Evolutionary conservation across 768 basidiomycete species (phyloP).

Genomic region (Mycena maculata): DNA sequence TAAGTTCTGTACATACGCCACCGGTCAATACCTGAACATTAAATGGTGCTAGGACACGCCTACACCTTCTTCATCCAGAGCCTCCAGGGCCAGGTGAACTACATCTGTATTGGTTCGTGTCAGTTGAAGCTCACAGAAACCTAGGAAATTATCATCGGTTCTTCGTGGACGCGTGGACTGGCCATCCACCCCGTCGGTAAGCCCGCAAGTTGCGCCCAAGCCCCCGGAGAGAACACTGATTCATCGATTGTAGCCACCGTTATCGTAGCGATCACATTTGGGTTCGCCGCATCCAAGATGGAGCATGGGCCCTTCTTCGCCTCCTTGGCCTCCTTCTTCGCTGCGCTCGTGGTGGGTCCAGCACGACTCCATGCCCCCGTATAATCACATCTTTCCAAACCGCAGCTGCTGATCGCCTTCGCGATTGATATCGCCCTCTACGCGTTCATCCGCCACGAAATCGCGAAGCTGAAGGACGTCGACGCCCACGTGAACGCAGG

Average conservation of each 20-base stretch:
- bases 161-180: slow-evolving; percentile 36
- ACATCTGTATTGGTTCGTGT: too few species aligned
- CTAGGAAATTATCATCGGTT: slow-evolving; percentile 18
- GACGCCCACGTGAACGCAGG: slow-evolving; percentile 20
- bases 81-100: not conserved
- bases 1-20: not conserved
- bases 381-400: not conserved
- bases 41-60: slow-evolving; percentile 20
- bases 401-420: slow-evolving; percentile 33
- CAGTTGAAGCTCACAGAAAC: too few species aligned
- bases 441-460: slow-evolving; percentile 29
- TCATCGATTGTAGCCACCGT: slow-evolving; percentile 19
- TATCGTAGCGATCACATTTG: slow-evolving; percentile 30
- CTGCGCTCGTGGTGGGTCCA: slow-evolving; percentile 26
- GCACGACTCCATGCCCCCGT: too few species aligned
- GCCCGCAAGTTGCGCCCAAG: not conserved
- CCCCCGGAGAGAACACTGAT: too few species aligned
- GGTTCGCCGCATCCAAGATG: slow-evolving; percentile 30
- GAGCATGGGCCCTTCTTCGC: slow-evolving; percentile 24
- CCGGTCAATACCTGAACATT: not conserved
- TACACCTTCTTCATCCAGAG: slow-evolving; percentile 3
- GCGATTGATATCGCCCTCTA: slow-evolving; percentile 36
- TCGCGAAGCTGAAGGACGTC: slow-evolving; percentile 22
- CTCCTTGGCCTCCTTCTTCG: slow-evolving; percentile 25
- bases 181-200: slow-evolving; percentile 37